Base-by-base conservation (phyloP, 2,329 filamentous ascomycete genomes). In the Claviceps paspali region DNA sequence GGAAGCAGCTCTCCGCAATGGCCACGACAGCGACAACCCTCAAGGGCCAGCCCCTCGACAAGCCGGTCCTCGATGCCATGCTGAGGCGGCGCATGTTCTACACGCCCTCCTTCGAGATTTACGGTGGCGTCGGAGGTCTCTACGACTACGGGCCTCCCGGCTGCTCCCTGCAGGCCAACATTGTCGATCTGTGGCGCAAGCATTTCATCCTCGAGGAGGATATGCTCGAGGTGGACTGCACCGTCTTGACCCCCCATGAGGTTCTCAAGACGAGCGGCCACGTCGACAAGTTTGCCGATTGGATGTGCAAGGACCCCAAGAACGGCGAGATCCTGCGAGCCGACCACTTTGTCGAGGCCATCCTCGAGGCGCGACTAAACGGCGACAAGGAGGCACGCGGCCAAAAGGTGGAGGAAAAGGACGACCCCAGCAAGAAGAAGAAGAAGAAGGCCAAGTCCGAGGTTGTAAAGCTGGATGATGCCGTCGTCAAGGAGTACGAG, bases 301-400 rank as follows among this genome's bases (percentile, higher is more conserved):
- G 83, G 84, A 95, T 96, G 87, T 94, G 84, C 77, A 94, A 93
- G 63, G 91, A 98, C 60, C 85, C 88, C 45, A 92, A 93, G 71
- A 94, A 81, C 52, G 91, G 91, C 56, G 91, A 98, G 60, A 94
- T 95, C 54, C 77, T 98, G 57, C 78, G 91, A 49, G 86, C 91
- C 41, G 91, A 98, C 56, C 91, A 98, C 65, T 75, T 96, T 51
- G 87, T 98, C 47, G 87, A 96, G 68, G 84, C 93, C 51, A 78
- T 95, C 27, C 74, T 98, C 36, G 87, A 95, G 66, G 67, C 75
- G 33, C 73, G 91, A 28, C 63, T 98, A 43, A 88, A 87, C 61
- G 86, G 84, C 37, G 78, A 96, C 65, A 91, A 91, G 67, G 80
- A 92, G 60, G 88, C 91, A 21, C 83, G 91, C 50, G 87, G 87